These are phyloP conservation scores for Pichia occidentalis DNA, from an alignment of 805 yeast species.

Conservation along the genomic window DNA sequence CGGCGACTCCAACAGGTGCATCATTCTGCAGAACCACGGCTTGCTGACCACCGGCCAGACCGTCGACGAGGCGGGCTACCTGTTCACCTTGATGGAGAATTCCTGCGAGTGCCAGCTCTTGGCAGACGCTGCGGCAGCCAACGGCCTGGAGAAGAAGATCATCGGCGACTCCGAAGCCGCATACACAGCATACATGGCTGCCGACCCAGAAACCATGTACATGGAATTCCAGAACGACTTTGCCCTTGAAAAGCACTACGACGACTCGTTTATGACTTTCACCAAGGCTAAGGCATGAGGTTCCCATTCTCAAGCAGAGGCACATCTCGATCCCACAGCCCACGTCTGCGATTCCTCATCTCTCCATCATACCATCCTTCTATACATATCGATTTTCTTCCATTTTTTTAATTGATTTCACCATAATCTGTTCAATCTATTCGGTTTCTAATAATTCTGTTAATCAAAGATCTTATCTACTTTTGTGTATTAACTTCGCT, in stretches of 20 bases:
- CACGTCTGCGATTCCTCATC: no score
- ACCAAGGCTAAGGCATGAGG: constrained; percentile 16
- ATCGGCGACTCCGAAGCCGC: constrained; percentile 60
- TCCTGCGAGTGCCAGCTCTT: constrained; percentile 59
- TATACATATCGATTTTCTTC: no score
- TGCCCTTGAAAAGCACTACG: constrained; percentile 38
- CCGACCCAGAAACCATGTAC: constrained; percentile 63
- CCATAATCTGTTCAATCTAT: no score
- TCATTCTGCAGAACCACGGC: constrained; percentile 66
- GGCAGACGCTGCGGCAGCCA: constrained; percentile 46
- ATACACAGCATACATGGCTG: constrained; percentile 52
- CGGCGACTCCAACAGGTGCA: constrained; percentile 49
- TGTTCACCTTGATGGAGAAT: constrained; percentile 57
- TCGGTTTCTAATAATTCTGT: no score
- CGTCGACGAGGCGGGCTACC: constrained; percentile 68
- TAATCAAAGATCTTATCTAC: no score
- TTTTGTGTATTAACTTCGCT: no score
- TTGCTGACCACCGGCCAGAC: constrained; percentile 62
- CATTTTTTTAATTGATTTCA: no score
- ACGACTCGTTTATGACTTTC: constrained; percentile 25
- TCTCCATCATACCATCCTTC: background rate
- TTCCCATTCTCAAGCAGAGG: no score
- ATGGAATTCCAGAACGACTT: constrained; percentile 69
- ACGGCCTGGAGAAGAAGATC: constrained; percentile 34
- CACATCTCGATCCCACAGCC: no score